phyloP scores from a whole-genome alignment of 495 filamentous ascomycete species.

The Aspergillus saccharolyticus region DNA sequence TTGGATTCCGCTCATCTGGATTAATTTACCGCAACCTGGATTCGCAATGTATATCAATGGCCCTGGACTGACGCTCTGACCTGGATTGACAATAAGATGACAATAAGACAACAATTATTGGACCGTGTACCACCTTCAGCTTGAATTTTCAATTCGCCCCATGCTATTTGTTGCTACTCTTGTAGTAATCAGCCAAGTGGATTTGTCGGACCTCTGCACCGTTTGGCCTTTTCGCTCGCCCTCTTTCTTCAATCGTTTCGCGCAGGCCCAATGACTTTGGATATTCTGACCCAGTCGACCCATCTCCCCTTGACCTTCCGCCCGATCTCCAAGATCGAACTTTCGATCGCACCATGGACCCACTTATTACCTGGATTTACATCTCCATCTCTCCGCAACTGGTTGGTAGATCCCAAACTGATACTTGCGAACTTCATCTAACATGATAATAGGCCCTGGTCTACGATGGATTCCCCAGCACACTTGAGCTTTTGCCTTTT shows the following conservation, averaged over 20 bases:
- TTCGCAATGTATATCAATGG: neutral
- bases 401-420: slow-evolving; percentile 2
- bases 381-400: neutral
- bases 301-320: neutral
- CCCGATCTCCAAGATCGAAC: neutral
- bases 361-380: neutral
- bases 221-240: neutral
- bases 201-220: neutral
- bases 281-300: neutral
- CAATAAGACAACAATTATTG: neutral
- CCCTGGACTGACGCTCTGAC: neutral
- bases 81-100: slow-evolving; percentile 5
- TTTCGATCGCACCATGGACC: slow-evolving; percentile 8
- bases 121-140: neutral
- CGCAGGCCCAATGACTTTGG: neutral
- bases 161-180: neutral
- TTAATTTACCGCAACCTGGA: neutral
- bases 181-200: neutral
- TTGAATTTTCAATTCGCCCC: neutral
- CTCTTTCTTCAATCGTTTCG: neutral
- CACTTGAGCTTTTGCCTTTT: slow-evolving; percentile 15
- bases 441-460: slow-evolving; percentile 8
- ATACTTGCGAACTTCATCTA: slow-evolving; percentile 5
- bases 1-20: neutral
- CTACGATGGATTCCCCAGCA: slow-evolving; percentile 25